phyloP scores from a whole-genome alignment of 805 yeast species.

The Candida namnaoensis region DNA sequence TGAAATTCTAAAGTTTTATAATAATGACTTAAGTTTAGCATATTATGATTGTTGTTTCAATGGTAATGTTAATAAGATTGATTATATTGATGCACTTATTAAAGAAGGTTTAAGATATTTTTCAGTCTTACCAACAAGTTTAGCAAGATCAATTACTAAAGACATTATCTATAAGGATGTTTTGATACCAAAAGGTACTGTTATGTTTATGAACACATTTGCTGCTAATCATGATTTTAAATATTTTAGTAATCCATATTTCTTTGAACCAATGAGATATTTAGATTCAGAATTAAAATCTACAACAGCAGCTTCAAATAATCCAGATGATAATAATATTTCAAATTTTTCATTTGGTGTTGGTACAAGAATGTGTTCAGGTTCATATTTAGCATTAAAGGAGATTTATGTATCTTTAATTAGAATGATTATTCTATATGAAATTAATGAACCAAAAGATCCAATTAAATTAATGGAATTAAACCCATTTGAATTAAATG shows the following conservation, averaged over 20 bases:
- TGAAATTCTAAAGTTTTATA: conserved; percentile 28
- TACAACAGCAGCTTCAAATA: too few relatives aligned
- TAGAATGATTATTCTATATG: conserved; percentile 43
- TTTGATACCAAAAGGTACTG: conserved; percentile 46
- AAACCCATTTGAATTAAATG: conserved; percentile 43
- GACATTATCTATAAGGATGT: conserved; percentile 31
- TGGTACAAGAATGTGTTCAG: conserved; percentile 70
- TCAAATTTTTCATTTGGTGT: conserved; percentile 52
- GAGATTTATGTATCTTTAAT: conserved; percentile 54
- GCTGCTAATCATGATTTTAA: conserved; percentile 59
- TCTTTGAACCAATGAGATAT: conserved; percentile 48
- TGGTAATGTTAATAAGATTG: conserved; percentile 24
- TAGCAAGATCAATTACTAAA: conserved; percentile 55
- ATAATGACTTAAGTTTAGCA: conserved; percentile 19
- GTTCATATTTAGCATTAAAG: conserved; percentile 51
- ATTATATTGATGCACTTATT: conserved; percentile 47
- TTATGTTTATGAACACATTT: conserved; percentile 57
- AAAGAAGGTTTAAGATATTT: conserved; percentile 55
- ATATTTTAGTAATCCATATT: conserved; percentile 32
- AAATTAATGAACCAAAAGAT: conserved; percentile 33
- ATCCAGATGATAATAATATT: conserved; percentile 7
- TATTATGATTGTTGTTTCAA: conserved; percentile 22
- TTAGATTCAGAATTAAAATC: conserved; percentile 17
- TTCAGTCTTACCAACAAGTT: conserved; percentile 57
- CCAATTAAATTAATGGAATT: conserved; percentile 26